Conservation (phyloP, 2,329 filamentous ascomycete species). For the Alternaria panax region DNA sequence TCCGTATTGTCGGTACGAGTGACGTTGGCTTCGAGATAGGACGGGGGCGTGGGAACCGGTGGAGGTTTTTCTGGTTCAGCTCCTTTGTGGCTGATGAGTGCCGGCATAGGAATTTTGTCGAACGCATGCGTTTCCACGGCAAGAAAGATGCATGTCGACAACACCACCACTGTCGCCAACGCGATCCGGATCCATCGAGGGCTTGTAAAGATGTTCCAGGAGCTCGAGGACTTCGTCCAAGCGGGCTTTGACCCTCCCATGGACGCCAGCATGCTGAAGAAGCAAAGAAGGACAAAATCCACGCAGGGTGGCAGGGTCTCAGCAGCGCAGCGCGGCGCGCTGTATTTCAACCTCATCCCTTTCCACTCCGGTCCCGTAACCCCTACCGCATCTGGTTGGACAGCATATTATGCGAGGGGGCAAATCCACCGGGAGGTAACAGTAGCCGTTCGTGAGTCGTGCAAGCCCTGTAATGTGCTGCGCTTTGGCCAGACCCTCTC, state of each 20-base stretch:
- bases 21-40: not conserved
- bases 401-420: not conserved
- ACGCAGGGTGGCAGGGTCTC: too few species aligned
- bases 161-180: not conserved
- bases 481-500: not conserved
- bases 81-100: not conserved
- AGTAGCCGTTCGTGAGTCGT: not conserved
- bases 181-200: conserved; percentile 2
- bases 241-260: not conserved
- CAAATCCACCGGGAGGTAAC: not conserved
- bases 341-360: conserved; percentile 5
- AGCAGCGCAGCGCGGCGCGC: not conserved
- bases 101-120: not conserved
- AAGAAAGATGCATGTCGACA: not conserved
- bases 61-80: not conserved
- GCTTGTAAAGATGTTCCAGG: not conserved
- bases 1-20: not conserved
- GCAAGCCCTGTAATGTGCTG: not conserved
- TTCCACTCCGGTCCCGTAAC: not conserved
- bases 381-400: not conserved
- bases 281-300: not conserved
- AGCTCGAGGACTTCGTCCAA: not conserved
- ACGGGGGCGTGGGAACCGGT: not conserved
- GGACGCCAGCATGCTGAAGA: not conserved
- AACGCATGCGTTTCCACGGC: not conserved